Evolutionary conservation across 768 basidiomycete species (phyloP), one percentile per base, ranked within the genome.

Genomic region (Scleroderma citrinum): DNA sequence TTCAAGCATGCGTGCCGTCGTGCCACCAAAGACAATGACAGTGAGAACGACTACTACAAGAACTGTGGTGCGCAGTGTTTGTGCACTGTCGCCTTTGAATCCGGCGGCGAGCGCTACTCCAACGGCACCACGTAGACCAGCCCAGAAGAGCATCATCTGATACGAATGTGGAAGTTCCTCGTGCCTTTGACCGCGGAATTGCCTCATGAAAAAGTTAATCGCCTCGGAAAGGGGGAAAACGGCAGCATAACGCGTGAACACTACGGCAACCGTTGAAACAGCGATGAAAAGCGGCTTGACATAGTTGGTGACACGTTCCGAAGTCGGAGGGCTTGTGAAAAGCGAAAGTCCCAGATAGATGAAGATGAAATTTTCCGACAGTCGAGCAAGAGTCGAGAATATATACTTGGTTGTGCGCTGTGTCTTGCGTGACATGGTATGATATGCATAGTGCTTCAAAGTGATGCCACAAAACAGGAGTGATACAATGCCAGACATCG

Each of bases 131-230:
- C 96, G 77, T 47, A 99, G 71, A 5, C 95, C 95, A 1, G 95
- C 95, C 96, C 95, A 99, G 70, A 98, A 98, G 14, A 98, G 71
- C 93, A 98, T 96, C 91, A 98, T 95, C 59, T 97, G 94, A 61
- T 99, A 97, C 11, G 92, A 93, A 66, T 98, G 94, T 1, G 96
- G 94, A 5, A 99, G 72, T 57, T 97, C 94, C 56, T 96, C 94
- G 20, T 77, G 71, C 36, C 92, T 80, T 60, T 93, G 89, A 1
- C 92, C 92, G 1, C 91, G 81, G 2, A 80, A 84, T 52, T 94
- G 88, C 24, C 73, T 74, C 58, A 84, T 87, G 75, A 97, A 84
- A 56, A 96, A 76, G 71, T 99, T 99, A 82, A 99, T 96, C 23
- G 80, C 79, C 58, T 94, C 89, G 3, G 92, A 91, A 16, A 98